Evolutionary conservation across 129 eudicot genomes (phyloP), one percentile per base, ranked within the genome.

Genomic region (Chrysanthemum lavandulifolium): DNA sequence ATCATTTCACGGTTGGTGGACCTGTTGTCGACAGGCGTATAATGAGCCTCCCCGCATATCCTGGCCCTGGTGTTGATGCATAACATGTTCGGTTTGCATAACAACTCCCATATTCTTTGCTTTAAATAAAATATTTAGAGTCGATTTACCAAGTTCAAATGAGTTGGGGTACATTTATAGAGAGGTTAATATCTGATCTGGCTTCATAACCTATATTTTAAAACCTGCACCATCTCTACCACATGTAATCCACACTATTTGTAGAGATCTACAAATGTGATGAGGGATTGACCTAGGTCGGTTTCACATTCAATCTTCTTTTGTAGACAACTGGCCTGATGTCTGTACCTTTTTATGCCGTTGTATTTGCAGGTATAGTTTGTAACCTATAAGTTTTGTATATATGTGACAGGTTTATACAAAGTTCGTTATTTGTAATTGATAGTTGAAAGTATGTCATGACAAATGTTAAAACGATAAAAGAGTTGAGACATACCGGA

Each of bases 31-130:
- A 94, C 81, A 90, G 86, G 70, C 87, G 98, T 15, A 94, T 90
- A 77, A 90, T 88, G 97, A 94, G 93, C 84, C 83, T 90, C 23
- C 98, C 93, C 15, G 97, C 97, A n/a, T 94, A 94, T 84, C 96
- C 93, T 2, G 98, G 98, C 31, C 98, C 96, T 13, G 69, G 43
- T 9, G 63, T 47, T 68, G 86, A 85, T 74, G 85, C 83, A 4
- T 92, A 65, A 81, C 66, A 23, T 5, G 18, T 50, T 60, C 4
- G 25, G 63, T 49, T 48, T 73, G 13, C 4, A 25, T 61, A 65
- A 64, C 43, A 6, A 16, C 67, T 25, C 45, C 10, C n/a, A 10
- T 13, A 58, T 13, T 61, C 3, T 29, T 61, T 14, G 7, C 18
- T 29, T 61, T 29, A 5, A 31, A 27, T 25, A 27, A 12, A 14